Conservation (phyloP, 169 alveolate species). For the Neospora caninum region DNA sequence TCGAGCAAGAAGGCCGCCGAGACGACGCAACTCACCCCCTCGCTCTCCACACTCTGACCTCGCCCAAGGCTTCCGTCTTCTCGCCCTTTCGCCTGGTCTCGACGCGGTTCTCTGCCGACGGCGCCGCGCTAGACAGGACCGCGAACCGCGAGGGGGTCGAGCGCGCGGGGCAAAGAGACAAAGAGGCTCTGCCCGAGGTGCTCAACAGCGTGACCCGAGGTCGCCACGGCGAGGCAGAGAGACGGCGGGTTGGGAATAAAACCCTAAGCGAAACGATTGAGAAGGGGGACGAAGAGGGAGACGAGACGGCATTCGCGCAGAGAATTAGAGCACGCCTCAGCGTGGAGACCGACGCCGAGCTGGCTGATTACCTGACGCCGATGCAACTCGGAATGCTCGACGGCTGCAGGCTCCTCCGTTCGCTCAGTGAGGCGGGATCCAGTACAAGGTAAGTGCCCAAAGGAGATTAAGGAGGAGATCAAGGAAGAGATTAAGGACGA, state of each 20-base stretch:
- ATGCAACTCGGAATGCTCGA: slow-evolving; percentile 23
- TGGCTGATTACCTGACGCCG: neutral
- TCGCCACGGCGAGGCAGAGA: neutral
- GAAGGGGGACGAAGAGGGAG: neutral
- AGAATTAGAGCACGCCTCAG: neutral
- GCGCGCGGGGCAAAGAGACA: neutral
- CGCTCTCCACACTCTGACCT: neutral
- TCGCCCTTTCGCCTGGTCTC: neutral
- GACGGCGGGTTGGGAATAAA: neutral
- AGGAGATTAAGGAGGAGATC: too few species aligned
- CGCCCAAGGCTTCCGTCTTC: neutral
- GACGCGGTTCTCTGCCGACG: neutral
- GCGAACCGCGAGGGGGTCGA: too few species aligned
- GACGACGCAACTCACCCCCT: neutral
- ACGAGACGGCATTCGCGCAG: neutral
- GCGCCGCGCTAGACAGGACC: too few species aligned
- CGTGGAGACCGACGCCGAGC: neutral
- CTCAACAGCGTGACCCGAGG: neutral
- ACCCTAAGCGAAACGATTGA: neutral
- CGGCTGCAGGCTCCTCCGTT: neutral
- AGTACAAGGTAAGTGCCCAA: neutral
- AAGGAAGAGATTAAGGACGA: too few species aligned
- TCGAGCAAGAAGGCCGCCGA: too few species aligned
- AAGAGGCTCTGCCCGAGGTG: neutral
- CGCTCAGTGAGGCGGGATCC: neutral